Base-by-base conservation (phyloP, 176 grass and related monocot genomes). In the Phoenix roebelenii region DNA sequence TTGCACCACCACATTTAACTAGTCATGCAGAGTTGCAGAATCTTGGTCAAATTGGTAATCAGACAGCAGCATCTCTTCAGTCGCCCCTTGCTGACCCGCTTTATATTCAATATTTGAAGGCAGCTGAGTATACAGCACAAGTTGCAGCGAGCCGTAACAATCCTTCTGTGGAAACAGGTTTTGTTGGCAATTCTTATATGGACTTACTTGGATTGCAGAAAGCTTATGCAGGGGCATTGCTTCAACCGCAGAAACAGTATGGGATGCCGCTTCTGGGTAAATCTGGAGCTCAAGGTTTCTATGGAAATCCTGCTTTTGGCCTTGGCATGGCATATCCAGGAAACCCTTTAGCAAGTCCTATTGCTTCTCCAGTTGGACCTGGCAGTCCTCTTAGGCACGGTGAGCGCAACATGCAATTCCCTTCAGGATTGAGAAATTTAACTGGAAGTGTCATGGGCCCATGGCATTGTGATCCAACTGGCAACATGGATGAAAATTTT, bases 71-170 rank as follows among this genome's bases (percentile, higher is more conserved):
- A 23, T 16, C 48, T 71, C 56, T 71, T 26, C 35, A 59, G 22
- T 28, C 68, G 20, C 57, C 35, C 23, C 48, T 71, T 59, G 60
- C 32, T 23, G 70, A 73, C 23, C 59, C 70, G 7, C 58, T 63
- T 63, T 61, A 55, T 62, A 19, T 44, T 39, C 59, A 73, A 17
- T 63, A 73, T 18, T 55, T 63, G 59, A 73, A 55, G 59, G 50
- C 70, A 24, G 70, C 70, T 54, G 70, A 73, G 23, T 73, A 73
- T 55, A 44, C 70, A 49, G 25, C 59, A 32, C 57, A 73, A 48
- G 16, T 32, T 23, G 70, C 59, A 23, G 50, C 59, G 17, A 73
- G 53, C 28, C 63, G 12, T 55, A 23, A 23, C 23, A 50, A 48
- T 73, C 58, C 51, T 61, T 72, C 69, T 12, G 1, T 55, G 29